These are phyloP conservation scores for Lipomyces starkeyi DNA, from an alignment of 805 yeast genomes.

Conservation along the genomic window DNA sequence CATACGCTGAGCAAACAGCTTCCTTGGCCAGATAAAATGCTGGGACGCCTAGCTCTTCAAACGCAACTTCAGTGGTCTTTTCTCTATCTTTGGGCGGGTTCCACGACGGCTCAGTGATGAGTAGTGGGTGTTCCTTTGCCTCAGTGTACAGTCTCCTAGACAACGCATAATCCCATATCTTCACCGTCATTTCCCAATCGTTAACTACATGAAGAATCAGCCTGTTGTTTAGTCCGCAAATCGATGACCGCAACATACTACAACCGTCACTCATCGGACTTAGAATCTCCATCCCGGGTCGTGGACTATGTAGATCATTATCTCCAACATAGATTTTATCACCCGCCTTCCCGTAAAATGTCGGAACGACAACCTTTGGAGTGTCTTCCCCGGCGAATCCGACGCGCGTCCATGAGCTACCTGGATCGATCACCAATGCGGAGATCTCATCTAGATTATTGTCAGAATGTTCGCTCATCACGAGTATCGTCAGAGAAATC, in stretches of 20 bases:
- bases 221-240: neutral
- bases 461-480: slow-evolving; percentile 13
- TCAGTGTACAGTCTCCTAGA: slow-evolving; percentile 55
- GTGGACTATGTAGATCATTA: slow-evolving; percentile 51
- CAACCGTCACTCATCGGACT: slow-evolving; percentile 48
- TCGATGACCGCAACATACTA: slow-evolving; percentile 21
- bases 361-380: slow-evolving; percentile 78
- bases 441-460: slow-evolving; percentile 71
- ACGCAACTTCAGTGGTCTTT: slow-evolving; percentile 70
- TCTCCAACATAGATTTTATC: slow-evolving; percentile 47
- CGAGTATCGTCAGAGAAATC: neutral
- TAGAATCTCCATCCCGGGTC: slow-evolving; percentile 45
- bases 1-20: slow-evolving; percentile 66
- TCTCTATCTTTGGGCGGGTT: slow-evolving; percentile 62
- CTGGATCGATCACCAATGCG: slow-evolving; percentile 91
- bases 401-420: slow-evolving; percentile 78
- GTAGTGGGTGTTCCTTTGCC: slow-evolving; percentile 68
- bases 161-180: slow-evolving; percentile 73
- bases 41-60: slow-evolving; percentile 76
- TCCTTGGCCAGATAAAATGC: slow-evolving; percentile 74
- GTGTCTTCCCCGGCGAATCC: slow-evolving; percentile 94
- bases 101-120: slow-evolving; percentile 71
- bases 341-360: slow-evolving; percentile 58
- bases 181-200: slow-evolving; percentile 70
- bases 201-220: slow-evolving; percentile 35